Evolutionary conservation across 805 yeast genomes (phyloP).

Genomic region (Metschnikowia borealis): DNA sequence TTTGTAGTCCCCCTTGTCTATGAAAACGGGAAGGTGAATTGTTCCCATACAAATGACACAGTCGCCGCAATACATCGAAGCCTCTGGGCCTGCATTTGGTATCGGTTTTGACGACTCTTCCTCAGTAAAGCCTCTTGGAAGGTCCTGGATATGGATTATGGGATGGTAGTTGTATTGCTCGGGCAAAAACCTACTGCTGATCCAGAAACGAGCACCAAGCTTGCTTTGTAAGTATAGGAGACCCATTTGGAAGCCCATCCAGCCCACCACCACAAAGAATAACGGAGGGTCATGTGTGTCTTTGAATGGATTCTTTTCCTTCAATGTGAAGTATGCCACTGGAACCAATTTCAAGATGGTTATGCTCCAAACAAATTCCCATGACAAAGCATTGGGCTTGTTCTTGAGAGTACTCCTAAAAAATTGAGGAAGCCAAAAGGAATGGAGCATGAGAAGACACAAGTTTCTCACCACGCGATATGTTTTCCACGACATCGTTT

Average conservation of each 20-base stretch:
- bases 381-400: slow-evolving; percentile 55
- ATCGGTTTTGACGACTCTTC: slow-evolving; percentile 42
- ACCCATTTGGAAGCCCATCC: slow-evolving; percentile 59
- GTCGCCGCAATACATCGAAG: slow-evolving; percentile 49
- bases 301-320: slow-evolving; percentile 56
- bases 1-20: slow-evolving; percentile 6
- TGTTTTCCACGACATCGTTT: slow-evolving; percentile 59
- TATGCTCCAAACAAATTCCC: slow-evolving; percentile 74
- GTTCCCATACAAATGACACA: slow-evolving; percentile 84
- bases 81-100: slow-evolving; percentile 24
- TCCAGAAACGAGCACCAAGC: slow-evolving; percentile 79
- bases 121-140: slow-evolving; percentile 53
- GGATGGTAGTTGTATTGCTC: slow-evolving; percentile 83
- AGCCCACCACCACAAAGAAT: slow-evolving; percentile 43
- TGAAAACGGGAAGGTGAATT: slow-evolving; percentile 13
- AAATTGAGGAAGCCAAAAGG: slow-evolving; percentile 88
- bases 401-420: slow-evolving; percentile 72
- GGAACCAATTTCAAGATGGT: slow-evolving; percentile 63
- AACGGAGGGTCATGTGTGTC: slow-evolving; percentile 61
- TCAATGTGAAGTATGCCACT: slow-evolving; percentile 54
- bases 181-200: slow-evolving; percentile 73
- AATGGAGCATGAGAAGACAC: slow-evolving; percentile 49
- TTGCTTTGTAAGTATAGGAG: slow-evolving; percentile 59
- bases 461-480: slow-evolving; percentile 57
- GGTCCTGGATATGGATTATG: slow-evolving; percentile 50